phyloP scores from a whole-genome alignment of 257 asterid genomes.

The Fraxinus cuspidata region DNA sequence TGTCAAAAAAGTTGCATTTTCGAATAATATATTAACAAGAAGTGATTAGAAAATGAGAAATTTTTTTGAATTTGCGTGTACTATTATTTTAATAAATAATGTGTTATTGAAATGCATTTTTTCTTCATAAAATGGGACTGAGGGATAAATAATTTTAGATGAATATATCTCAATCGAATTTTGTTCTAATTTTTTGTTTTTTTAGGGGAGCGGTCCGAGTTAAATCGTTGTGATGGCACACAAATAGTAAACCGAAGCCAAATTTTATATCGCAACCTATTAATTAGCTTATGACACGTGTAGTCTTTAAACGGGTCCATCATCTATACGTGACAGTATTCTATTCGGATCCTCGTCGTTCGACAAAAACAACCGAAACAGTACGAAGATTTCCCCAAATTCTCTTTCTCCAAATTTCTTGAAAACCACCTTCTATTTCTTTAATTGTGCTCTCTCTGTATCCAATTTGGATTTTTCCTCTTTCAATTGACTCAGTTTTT shows the following conservation, averaged over 20 bases:
- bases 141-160: too few relatives aligned
- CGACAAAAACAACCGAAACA: constrained; percentile 21
- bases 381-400: constrained; percentile 32
- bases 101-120: too few relatives aligned
- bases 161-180: too few relatives aligned
- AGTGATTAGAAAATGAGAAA: too few relatives aligned
- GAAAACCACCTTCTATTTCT: constrained; percentile 19
- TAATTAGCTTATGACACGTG: not conserved
- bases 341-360: constrained; percentile 27
- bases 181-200: too few relatives aligned
- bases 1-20: too few relatives aligned
- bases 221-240: not conserved
- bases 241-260: not conserved
- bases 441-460: constrained; percentile 24
- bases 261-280: not conserved
- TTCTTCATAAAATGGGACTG: too few relatives aligned
- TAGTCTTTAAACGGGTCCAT: not conserved
- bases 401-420: constrained; percentile 18
- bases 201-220: too few relatives aligned
- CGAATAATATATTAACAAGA: too few relatives aligned
- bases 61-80: too few relatives aligned
- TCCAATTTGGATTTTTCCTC: constrained; percentile 29
- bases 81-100: too few relatives aligned
- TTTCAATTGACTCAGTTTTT: constrained; percentile 40
- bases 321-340: not conserved